These are phyloP conservation scores for Coemansia sp. DNA, from an alignment of 192 early-diverging fungal species.

Conservation along the genomic window DNA sequence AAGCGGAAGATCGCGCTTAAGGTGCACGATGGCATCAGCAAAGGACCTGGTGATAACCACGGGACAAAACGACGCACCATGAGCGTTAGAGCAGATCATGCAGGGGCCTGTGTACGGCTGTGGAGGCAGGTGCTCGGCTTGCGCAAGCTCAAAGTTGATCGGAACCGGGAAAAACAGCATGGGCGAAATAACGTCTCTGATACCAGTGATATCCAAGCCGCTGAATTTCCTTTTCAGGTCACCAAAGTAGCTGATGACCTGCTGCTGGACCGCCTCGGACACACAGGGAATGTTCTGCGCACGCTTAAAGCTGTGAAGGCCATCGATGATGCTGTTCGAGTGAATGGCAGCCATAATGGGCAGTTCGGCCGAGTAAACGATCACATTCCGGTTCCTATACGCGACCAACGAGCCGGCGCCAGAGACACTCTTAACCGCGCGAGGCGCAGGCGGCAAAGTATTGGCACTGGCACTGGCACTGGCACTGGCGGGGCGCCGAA, in stretches of 20 bases:
- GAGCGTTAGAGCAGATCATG: not conserved
- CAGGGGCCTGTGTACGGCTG: slow-evolving; percentile 5
- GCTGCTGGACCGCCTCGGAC: not conserved
- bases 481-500: not conserved
- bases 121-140: slow-evolving; percentile 7
- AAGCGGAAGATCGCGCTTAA: not conserved
- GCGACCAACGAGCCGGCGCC: not conserved
- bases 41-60: slow-evolving; percentile 16
- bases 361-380: not conserved
- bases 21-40: not conserved
- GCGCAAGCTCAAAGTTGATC: slow-evolving; percentile 18
- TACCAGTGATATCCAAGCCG: not conserved
- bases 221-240: not conserved
- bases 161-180: slow-evolving; percentile 25
- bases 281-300: not conserved
- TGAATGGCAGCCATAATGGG: not conserved
- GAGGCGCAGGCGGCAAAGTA: not conserved
- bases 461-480: no score
- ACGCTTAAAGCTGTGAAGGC: not conserved
- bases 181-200: not conserved
- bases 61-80: slow-evolving; percentile 17
- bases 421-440: not conserved
- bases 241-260: not conserved
- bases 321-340: not conserved
- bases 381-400: not conserved